Percentiles rank a stretch among this genome's conserved stretches.
phyloP scores from a whole-genome alignment of 768 basidiomycete species.

The Galerina sulciceps region DNA sequence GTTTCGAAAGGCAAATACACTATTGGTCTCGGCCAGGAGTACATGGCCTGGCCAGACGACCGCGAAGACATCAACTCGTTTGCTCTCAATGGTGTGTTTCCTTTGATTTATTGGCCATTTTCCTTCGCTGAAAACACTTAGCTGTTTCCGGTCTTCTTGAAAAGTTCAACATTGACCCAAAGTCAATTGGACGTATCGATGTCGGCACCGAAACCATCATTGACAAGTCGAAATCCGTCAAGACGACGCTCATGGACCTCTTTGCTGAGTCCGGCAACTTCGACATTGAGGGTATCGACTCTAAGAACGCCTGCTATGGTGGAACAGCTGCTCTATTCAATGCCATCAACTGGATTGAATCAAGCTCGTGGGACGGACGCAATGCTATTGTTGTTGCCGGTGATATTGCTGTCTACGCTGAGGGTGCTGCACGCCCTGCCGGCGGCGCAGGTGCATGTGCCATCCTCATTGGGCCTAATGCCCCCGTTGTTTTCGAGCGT shows the following conservation, averaged over 20 bases:
- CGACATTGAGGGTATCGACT: constrained; percentile 98
- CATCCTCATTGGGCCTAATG: constrained; percentile 94
- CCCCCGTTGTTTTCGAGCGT: constrained; percentile 95
- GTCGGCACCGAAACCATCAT: constrained; percentile 99
- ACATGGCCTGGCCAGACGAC: constrained; percentile 99
- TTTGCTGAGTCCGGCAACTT: constrained; percentile 91
- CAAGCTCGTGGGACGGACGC: constrained; percentile 94
- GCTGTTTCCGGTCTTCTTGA: constrained; percentile 88
- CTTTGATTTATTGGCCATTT: neutral
- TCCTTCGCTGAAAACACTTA: constrained; percentile 31
- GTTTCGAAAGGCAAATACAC: constrained; percentile 98
- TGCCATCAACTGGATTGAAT: constrained; percentile 97
- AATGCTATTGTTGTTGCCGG: constrained; percentile 97
- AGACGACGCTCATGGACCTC: constrained; percentile 98
- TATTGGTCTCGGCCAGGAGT: constrained; percentile 96
- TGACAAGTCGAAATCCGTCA: constrained; percentile 99
- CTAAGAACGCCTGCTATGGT: constrained; percentile 99
- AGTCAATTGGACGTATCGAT: constrained; percentile 95
- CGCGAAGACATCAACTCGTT: constrained; percentile 99
- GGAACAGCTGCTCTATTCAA: constrained; percentile 99
- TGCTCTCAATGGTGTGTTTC: constrained; percentile 80
- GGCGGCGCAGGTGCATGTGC: constrained; percentile 97
- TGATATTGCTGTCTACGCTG: constrained; percentile 98
- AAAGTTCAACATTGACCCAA: constrained; percentile 96
- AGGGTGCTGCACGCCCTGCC: constrained; percentile 92